These are phyloP conservation scores for Cladosporium cucumerinum DNA, from an alignment of 2,329 filamentous ascomycete genomes.

Conservation along the genomic window DNA sequence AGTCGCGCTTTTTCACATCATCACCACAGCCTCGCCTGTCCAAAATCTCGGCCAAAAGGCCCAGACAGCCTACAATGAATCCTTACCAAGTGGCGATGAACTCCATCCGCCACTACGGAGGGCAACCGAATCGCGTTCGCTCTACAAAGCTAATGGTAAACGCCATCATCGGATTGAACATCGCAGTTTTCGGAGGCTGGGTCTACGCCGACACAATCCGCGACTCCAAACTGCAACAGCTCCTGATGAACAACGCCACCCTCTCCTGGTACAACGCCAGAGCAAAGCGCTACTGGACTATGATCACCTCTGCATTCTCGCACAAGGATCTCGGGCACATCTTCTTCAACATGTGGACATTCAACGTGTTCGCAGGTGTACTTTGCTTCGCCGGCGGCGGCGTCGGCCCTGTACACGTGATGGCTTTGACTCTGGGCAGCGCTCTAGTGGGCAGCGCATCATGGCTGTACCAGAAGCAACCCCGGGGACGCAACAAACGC, in stretches of 20 bases:
- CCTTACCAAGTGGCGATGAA: not conserved
- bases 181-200: conserved; percentile 39
- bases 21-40: not conserved
- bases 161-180: conserved; percentile 40
- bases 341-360: conserved; percentile 41
- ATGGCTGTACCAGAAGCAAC: conserved; percentile 23
- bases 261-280: conserved; percentile 30
- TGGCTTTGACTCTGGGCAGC: conserved; percentile 26
- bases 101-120: not conserved
- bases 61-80: not conserved
- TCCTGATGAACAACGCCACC: conserved; percentile 32
- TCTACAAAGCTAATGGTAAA: not conserved
- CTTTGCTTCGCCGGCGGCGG: conserved; percentile 31
- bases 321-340: conserved; percentile 39
- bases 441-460: conserved; percentile 26
- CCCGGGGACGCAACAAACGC: not conserved
- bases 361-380: conserved; percentile 38
- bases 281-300: conserved; percentile 36
- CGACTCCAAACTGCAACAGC: conserved; percentile 22
- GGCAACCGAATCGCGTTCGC: conserved; percentile 6
- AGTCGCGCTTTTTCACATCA: not conserved
- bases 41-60: not conserved
- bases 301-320: conserved; percentile 41
- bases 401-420: conserved; percentile 27
- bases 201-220: conserved; percentile 29